These are phyloP conservation scores for Pachysandra terminalis DNA, from an alignment of 164 flowering plant genomes.

Conservation along the genomic window DNA sequence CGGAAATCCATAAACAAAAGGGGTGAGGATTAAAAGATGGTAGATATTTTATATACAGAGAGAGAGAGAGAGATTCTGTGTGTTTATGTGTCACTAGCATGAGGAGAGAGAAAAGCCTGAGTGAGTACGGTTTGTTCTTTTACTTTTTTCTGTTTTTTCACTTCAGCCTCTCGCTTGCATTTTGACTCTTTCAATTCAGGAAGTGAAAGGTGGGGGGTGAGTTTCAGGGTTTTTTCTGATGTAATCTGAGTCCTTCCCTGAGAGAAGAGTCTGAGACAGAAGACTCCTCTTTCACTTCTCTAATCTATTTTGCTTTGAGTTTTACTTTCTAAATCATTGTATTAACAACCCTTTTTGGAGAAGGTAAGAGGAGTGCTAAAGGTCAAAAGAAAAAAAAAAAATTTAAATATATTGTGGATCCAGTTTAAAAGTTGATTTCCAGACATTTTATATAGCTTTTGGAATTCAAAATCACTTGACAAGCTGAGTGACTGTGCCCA, in stretches of 20 bases:
- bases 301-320: no score
- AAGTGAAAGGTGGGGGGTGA: background rate
- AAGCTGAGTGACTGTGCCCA: no score
- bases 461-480: no score
- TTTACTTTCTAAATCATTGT: no score
- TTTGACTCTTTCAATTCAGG: background rate
- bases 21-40: background rate
- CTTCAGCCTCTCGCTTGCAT: background rate
- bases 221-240: background rate
- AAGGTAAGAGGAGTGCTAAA: no score
- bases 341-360: no score
- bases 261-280: no score
- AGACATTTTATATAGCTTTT: no score
- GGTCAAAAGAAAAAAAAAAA: no score
- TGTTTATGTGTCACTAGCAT: background rate
- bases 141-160: background rate
- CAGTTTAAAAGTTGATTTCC: no score
- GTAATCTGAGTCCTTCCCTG: background rate
- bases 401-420: no score
- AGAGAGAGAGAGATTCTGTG: background rate
- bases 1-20: slow-evolving; percentile 63
- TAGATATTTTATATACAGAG: no score
- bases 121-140: background rate
- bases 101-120: background rate
- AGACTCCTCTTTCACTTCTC: background rate